Conservation (phyloP, 495 filamentous ascomycete species). For the Penicillium lividum region DNA sequence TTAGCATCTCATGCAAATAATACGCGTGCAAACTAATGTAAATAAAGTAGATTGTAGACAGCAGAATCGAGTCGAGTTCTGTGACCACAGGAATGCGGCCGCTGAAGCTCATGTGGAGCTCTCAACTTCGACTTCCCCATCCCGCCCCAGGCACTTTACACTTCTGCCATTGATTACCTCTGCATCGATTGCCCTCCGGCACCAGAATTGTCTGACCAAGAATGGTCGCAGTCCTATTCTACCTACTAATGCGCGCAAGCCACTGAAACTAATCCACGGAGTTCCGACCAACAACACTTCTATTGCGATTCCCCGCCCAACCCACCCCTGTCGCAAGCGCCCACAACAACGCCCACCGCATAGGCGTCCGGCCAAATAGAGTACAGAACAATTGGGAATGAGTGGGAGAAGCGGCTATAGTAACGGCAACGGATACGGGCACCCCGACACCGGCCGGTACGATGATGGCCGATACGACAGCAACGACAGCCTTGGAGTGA, state of each 20-base stretch:
- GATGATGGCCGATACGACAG: constrained; percentile 44
- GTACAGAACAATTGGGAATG: constrained; percentile 32
- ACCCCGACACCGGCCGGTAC: constrained; percentile 44
- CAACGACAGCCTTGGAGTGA: constrained; percentile 30
- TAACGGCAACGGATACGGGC: constrained; percentile 49
- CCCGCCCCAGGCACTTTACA: constrained; percentile 19
- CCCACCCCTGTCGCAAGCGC: constrained; percentile 25
- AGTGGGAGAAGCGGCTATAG: constrained; percentile 44
- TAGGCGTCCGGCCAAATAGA: constrained; percentile 7
- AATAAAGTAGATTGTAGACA: background rate
- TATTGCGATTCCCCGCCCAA: constrained; percentile 12
- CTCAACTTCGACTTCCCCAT: constrained; percentile 21
- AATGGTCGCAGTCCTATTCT: constrained; percentile 19
- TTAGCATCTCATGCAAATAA: background rate
- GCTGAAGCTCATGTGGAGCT: constrained; percentile 32
- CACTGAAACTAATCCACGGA: constrained; percentile 16
- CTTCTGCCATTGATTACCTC: constrained; percentile 9
- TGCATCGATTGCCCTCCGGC: constrained; percentile 7
- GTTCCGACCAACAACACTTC: background rate
- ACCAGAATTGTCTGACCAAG: constrained; percentile 11
- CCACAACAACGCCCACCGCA: constrained; percentile 12
- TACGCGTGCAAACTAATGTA: background rate
- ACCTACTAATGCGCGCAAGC: constrained; percentile 19
- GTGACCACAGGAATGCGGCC: constrained; percentile 22
- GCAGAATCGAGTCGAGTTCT: background rate